Conservation (phyloP, 495 filamentous ascomycete species). For the Aspergillus indologenus region DNA sequence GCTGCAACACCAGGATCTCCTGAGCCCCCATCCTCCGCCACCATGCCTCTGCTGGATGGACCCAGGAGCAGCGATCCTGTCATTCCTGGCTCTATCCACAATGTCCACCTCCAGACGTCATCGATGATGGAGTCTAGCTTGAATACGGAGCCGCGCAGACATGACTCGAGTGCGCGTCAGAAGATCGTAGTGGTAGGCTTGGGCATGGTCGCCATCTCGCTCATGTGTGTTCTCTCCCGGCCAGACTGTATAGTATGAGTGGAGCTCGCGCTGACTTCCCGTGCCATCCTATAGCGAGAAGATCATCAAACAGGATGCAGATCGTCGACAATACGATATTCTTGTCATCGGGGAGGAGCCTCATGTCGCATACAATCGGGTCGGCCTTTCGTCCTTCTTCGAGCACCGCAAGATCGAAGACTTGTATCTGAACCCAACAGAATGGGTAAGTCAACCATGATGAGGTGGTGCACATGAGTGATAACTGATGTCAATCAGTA, state of each 20-base stretch:
- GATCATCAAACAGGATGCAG: slow-evolving; percentile 79
- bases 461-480: not conserved
- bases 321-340: slow-evolving; percentile 75
- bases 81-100: slow-evolving; percentile 22
- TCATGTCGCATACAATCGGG: slow-evolving; percentile 92
- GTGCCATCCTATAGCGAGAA: slow-evolving; percentile 62
- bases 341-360: slow-evolving; percentile 90
- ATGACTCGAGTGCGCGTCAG: slow-evolving; percentile 44
- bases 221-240: slow-evolving; percentile 62
- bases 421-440: slow-evolving; percentile 80
- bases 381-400: slow-evolving; percentile 93
- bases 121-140: slow-evolving; percentile 6
- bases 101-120: slow-evolving; percentile 7
- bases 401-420: slow-evolving; percentile 87
- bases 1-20: not conserved
- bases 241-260: not conserved
- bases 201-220: slow-evolving; percentile 93
- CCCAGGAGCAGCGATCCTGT: slow-evolving; percentile 30
- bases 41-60: slow-evolving; percentile 38
- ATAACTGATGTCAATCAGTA: slow-evolving; percentile 39
- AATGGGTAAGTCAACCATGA: slow-evolving; percentile 65
- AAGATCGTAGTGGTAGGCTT: slow-evolving; percentile 84
- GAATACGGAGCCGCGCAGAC: not conserved
- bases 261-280: not conserved
- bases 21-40: slow-evolving; percentile 4